Evolutionary conservation across 345 rosid genomes (phyloP).

Genomic region (Orychophragmus violaceus): DNA sequence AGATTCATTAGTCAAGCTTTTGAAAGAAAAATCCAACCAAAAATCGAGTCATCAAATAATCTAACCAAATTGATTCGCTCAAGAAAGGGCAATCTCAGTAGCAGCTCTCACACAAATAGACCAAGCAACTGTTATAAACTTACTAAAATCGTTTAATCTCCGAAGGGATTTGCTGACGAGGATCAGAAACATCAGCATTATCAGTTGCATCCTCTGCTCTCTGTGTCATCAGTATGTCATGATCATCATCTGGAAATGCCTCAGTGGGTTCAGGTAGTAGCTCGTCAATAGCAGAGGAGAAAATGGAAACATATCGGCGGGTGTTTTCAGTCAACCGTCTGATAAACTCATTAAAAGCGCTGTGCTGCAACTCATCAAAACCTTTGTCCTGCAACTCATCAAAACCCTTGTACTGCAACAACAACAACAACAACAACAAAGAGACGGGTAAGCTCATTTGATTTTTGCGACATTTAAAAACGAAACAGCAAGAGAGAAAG

Average conservation of each 20-base stretch:
- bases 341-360: conserved; percentile 36
- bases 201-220: conserved; percentile 67
- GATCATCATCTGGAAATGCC: conserved; percentile 85
- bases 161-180: conserved; percentile 73
- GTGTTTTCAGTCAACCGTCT: conserved; percentile 81
- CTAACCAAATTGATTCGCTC: background rate
- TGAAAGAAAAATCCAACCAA: background rate
- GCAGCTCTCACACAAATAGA: background rate
- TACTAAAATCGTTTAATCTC: conserved; percentile 89
- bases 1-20: conserved; percentile 8
- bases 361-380: conserved; percentile 32
- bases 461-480: background rate
- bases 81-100: background rate
- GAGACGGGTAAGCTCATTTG: background rate
- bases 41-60: background rate
- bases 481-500: background rate
- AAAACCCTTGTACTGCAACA: conserved; percentile 59
- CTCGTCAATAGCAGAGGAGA: conserved; percentile 73
- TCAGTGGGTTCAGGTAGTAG: conserved; percentile 85
- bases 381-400: conserved; percentile 67
- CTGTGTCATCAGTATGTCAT: conserved; percentile 84
- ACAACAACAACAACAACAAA: background rate
- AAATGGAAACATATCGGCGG: conserved; percentile 69
- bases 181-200: conserved; percentile 56
- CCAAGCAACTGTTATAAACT: conserved; percentile 25